Conservation (phyloP, 2,329 filamentous ascomycete genomes). For the Ambrosiella beaveri region DNA sequence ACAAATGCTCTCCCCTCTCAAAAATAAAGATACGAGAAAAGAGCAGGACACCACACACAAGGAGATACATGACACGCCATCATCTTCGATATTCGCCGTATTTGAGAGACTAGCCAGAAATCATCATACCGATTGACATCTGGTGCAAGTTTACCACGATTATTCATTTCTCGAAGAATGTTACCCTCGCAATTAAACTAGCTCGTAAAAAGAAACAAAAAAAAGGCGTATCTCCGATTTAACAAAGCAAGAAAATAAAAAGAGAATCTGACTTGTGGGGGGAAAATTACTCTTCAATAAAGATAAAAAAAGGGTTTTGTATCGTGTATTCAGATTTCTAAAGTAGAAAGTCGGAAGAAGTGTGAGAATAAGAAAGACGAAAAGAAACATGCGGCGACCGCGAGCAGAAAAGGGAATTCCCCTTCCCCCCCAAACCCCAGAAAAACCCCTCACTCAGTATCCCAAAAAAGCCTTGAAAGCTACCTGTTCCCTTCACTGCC, state of each 20-base stretch:
- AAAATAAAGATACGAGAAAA: neutral
- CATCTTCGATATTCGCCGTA: neutral
- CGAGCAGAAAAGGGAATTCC: constrained; percentile 8
- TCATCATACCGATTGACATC: constrained; percentile 86
- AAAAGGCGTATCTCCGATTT: neutral
- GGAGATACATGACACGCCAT: neutral
- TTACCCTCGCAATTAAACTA: neutral
- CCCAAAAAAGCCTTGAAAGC: neutral
- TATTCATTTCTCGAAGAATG: constrained; percentile 71
- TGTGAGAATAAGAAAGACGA: constrained; percentile 3
- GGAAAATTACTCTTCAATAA: neutral
- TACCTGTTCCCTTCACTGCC: neutral
- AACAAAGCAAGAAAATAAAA: neutral
- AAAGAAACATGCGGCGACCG: constrained; percentile 3
- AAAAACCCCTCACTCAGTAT: no score
- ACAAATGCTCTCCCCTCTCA: no score
- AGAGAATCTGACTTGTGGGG: neutral
- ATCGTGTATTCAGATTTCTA: neutral
- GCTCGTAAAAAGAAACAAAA: constrained; percentile 1
- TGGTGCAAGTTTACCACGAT: constrained; percentile 89
- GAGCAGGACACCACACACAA: neutral
- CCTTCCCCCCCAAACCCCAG: no score
- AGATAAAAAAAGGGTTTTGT: neutral
- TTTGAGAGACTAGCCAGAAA: neutral
- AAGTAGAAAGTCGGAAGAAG: constrained; percentile 1